Evolutionary conservation across 1,139 yeast genomes (phyloP).

Genomic region (Kazachstania sp.): DNA sequence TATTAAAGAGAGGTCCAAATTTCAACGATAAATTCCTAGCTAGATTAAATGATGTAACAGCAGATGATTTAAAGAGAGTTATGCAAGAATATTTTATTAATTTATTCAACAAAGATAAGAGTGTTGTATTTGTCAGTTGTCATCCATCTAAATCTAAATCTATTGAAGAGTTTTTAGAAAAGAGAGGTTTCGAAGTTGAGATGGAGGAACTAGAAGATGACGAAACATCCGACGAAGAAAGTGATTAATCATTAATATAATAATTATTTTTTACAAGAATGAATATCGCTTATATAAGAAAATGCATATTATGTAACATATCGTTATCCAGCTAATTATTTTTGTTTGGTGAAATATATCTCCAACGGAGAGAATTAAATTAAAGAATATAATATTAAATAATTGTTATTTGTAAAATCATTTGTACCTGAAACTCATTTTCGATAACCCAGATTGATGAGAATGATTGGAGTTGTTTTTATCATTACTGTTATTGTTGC

Average conservation of each 20-base stretch:
- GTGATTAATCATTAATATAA: background rate
- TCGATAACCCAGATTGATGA: background rate
- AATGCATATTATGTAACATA: too few species aligned
- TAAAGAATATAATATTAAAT: background rate
- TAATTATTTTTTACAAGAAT: background rate
- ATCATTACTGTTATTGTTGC: background rate
- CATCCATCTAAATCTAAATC: slow-evolving; percentile 55
- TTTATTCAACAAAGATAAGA: slow-evolving; percentile 47
- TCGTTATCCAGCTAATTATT: background rate
- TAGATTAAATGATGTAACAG: slow-evolving; percentile 44
- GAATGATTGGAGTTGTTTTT: background rate
- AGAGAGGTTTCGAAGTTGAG: slow-evolving; percentile 52
- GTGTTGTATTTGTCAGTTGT: slow-evolving; percentile 62
- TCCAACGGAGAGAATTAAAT: background rate
- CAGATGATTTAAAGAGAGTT: slow-evolving; percentile 47
- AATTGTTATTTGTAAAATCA: background rate
- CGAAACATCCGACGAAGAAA: slow-evolving; percentile 23
- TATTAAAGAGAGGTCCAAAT: slow-evolving; percentile 63
- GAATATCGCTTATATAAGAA: too few species aligned
- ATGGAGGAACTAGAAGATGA: slow-evolving; percentile 45
- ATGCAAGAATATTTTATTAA: slow-evolving; percentile 54
- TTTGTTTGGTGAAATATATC: background rate
- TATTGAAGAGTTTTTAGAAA: slow-evolving; percentile 41
- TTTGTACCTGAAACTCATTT: slow-evolving; percentile 3
- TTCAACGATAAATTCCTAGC: slow-evolving; percentile 44